Evolutionary conservation across 1,284 basidiomycete species (phyloP), one percentile per base, ranked within the genome.

Genomic region (Meripilus lineatus): DNA sequence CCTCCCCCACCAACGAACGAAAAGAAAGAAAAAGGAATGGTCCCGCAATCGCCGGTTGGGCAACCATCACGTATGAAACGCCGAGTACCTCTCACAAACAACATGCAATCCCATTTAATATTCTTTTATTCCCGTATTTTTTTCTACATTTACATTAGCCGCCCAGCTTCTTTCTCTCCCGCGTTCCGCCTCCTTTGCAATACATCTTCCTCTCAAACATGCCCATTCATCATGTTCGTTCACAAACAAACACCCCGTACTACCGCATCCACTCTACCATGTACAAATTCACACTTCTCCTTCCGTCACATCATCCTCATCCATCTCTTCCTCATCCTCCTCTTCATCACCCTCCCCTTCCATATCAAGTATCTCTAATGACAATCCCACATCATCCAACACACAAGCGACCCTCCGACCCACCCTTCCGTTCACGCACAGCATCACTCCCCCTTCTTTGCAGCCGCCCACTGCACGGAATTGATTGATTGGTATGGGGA

Each of bases 351-450:
- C 75, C 52, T 77, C 76, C 41, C 75, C 82, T 66, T 87, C 87
- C 66, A 90, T 71, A 69, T 90, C 87, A 55, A 89, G 67, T 42
- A 82, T 72, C 67, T 90, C 85, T 68, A 88, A 60, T 49, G 65
- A 66, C 51, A 66, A 69, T 50, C 84, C 84, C 40, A 69, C 68
- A 47, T 61, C 66, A 59, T 84, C 83, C 59, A 89, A 60, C 46
- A 89, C 74, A 60, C 85, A 87, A 14, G 78, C 84, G 42, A 88
- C 79, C 58, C 84, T 71, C 55, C 88, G 79, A 48, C 84, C 84
- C 8, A 64, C 67, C 58, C 81, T 70, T 47, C 87, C 87, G 58
- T 90, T 90, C 57, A 87, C 72, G 39, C 83, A 79, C 54, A 89
- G 64, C 34, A 69, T 73, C 46, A 79, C 76, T 22, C 62, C 62